Evolutionary conservation across 2,329 filamentous ascomycete genomes (phyloP), one percentile per base, ranked within the genome.

Genomic region (Alternaria novae-zelandiae): DNA sequence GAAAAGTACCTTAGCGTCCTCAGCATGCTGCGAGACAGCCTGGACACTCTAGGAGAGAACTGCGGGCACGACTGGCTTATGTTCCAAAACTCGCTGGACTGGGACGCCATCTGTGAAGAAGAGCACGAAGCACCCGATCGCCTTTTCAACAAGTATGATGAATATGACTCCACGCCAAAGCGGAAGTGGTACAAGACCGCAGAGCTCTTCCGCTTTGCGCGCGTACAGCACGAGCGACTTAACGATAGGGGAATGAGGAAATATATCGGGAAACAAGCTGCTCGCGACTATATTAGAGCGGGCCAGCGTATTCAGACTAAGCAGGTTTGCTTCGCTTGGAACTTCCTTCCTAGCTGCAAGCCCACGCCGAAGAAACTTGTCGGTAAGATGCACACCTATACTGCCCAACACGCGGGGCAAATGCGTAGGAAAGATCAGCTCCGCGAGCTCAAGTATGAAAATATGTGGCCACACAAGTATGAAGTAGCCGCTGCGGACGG

Each of bases 341-440:
- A 41, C 9, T 41, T 41, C 9, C 36, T 41, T 0, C n/a, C 36
- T 17, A 41, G 7, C 3, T 2, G 2, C 4, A 41, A 2, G 4
- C 8, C 15, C 2, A 2, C 7, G 2, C 36, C 15, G 0, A 17
- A 17, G 36, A 41, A 41, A 11, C n/a, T 41, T 3, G 9, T 41
- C 3, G 36, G 36, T 41, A 41, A 41, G 36, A 41, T 0, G 2
- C 36, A 41, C 36, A 41, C 36, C 0, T 41, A 41, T 2, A 41
- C 36, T 1, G 36, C 36, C 0, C 2, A 17, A 41, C 36, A 41
- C 4, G 36, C 36, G 1, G 36, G 6, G 1, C 0, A 5, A 2
- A 5, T 41, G 4, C 36, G 36, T 6, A 41, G 5, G 9, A 41
- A 1, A 17, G 36, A 41, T 41, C 15, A 41, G n/a, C 36, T 41